These are phyloP conservation scores for Clonostachys sp. DNA, from an alignment of 2,329 filamentous ascomycete genomes.

Conservation along the genomic window DNA sequence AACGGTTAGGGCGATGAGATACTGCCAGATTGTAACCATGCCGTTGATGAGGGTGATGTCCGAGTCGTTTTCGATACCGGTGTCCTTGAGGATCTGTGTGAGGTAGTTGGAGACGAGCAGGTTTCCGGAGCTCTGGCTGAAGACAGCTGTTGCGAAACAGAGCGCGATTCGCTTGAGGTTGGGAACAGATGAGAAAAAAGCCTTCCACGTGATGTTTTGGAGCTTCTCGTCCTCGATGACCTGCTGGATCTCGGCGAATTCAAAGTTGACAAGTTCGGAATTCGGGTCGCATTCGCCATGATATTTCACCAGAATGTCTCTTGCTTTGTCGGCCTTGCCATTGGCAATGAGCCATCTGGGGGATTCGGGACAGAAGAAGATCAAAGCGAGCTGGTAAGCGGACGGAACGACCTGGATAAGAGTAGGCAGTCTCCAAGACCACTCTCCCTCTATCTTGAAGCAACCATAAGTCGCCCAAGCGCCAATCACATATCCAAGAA, in stretches of 20 bases:
- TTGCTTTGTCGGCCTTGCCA: conserved; percentile 43
- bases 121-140: conserved; percentile 34
- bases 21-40: conserved; percentile 35
- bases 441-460: conserved; percentile 18
- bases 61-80: conserved; percentile 24
- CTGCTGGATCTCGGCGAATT: conserved; percentile 44
- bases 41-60: conserved; percentile 35
- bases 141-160: conserved; percentile 31
- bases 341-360: conserved; percentile 54
- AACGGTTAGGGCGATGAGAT: conserved; percentile 30
- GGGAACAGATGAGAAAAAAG: conserved; percentile 28
- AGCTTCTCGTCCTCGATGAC: conserved; percentile 37
- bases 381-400: conserved; percentile 31
- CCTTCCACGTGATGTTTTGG: conserved; percentile 34
- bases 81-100: conserved; percentile 29
- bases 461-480: conserved; percentile 29
- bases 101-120: conserved; percentile 35
- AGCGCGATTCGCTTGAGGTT: conserved; percentile 33
- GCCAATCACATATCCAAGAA: conserved; percentile 27
- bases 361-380: conserved; percentile 52
- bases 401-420: conserved; percentile 44
- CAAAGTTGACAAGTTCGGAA: conserved; percentile 38
- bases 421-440: conserved; percentile 49
- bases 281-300: conserved; percentile 41
- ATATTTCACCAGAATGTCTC: conserved; percentile 43